Conservation (phyloP, 257 asterid genomes). For the Solanum appendiculatum region DNA sequence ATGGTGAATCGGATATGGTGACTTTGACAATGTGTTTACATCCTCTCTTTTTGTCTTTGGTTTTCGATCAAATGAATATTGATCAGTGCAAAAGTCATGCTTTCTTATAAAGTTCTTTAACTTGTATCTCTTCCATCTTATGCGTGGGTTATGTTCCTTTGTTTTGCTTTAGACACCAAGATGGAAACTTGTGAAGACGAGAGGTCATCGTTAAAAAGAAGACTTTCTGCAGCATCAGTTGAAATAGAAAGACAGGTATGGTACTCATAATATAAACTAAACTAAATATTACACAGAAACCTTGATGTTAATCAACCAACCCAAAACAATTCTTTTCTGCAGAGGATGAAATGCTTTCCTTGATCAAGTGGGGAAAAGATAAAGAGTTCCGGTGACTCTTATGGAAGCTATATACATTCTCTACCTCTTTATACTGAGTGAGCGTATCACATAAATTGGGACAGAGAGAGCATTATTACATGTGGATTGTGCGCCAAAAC, state of each 20-base stretch:
- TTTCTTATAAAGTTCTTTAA: background rate
- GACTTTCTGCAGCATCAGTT: conserved; percentile 62
- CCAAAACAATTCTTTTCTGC: conserved; percentile 17
- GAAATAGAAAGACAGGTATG: conserved; percentile 83
- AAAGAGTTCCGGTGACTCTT: background rate
- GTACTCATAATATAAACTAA: background rate
- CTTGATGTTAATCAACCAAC: background rate
- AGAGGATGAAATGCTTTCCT: conserved; percentile 91
- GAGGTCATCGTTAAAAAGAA: conserved; percentile 52
- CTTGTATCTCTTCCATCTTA: background rate
- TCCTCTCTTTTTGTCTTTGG: background rate
- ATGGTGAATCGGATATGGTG: background rate
- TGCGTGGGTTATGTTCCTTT: background rate
- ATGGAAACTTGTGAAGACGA: conserved; percentile 64
- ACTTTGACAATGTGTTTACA: background rate
- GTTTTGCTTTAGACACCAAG: conserved; percentile 48
- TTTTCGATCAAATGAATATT: background rate
- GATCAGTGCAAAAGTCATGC: background rate
- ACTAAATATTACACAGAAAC: background rate
- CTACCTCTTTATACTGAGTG: background rate
- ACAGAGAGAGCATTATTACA: background rate
- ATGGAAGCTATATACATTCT: background rate
- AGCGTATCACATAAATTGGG: background rate
- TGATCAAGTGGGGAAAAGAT: conserved; percentile 10
- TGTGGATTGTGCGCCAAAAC: background rate